Evolutionary conservation across 1,284 basidiomycete genomes (phyloP).

Genomic region (Marasmius fiardii): DNA sequence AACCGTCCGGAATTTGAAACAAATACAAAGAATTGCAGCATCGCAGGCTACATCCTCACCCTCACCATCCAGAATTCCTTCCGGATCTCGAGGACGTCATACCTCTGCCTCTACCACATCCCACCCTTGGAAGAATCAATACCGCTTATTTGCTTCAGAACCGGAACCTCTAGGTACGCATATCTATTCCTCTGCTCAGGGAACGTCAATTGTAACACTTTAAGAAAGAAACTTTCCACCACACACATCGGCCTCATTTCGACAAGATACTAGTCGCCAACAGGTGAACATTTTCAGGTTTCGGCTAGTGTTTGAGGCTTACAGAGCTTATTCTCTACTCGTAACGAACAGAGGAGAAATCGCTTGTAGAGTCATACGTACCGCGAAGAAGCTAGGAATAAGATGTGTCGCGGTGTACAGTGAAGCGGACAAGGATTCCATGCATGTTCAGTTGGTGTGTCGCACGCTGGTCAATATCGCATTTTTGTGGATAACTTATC

Average conservation of each 20-base stretch:
- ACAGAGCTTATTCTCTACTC: neutral
- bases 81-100: neutral
- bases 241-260: slow-evolving; percentile 8
- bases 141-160: neutral
- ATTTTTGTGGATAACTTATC: neutral
- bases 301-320: no score
- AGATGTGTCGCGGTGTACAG: slow-evolving; percentile 90
- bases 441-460: slow-evolving; percentile 74
- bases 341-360: slow-evolving; percentile 76
- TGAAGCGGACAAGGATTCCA: slow-evolving; percentile 73
- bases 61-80: neutral
- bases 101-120: neutral
- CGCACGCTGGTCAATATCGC: neutral
- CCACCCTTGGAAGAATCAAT: neutral
- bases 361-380: slow-evolving; percentile 89
- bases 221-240: neutral
- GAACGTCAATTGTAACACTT: neutral
- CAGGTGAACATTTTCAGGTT: slow-evolving; percentile 53
- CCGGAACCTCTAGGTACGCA: neutral
- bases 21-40: neutral
- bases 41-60: neutral
- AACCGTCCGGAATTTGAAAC: neutral
- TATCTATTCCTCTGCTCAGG: neutral
- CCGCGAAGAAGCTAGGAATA: slow-evolving; percentile 85
- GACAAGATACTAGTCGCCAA: slow-evolving; percentile 88